A percentile compares a stretch with the other conserved stretches of the same genome.
Conservation (phyloP, 768 basidiomycete genomes). For the Tylopilus cervinicoccineus region DNA sequence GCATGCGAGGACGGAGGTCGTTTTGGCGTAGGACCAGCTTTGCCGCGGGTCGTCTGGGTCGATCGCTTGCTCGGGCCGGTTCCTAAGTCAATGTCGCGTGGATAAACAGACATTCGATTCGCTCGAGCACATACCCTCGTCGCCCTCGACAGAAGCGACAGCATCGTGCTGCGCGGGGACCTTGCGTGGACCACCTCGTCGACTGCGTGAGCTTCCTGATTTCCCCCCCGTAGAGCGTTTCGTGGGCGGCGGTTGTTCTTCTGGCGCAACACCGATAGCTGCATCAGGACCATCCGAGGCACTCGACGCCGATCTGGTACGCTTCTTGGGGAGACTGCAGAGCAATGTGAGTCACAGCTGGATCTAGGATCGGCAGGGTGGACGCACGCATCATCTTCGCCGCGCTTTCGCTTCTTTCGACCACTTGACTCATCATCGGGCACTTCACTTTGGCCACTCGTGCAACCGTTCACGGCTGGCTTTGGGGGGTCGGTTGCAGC, state of each 20-base stretch:
- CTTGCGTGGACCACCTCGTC: slow-evolving; percentile 31
- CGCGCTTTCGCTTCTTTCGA: slow-evolving; percentile 72
- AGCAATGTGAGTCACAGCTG: slow-evolving; percentile 8
- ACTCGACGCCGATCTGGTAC: slow-evolving; percentile 72
- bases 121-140: slow-evolving; percentile 52
- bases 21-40: slow-evolving; percentile 28
- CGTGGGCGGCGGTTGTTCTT: slow-evolving; percentile 39
- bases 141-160: slow-evolving; percentile 43
- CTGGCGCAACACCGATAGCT: slow-evolving; percentile 34
- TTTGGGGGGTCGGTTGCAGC: slow-evolving; percentile 42
- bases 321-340: slow-evolving; percentile 55
- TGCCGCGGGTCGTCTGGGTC: slow-evolving; percentile 40
- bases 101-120: slow-evolving; percentile 17
- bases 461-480: slow-evolving; percentile 33
- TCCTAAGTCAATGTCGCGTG: slow-evolving; percentile 38
- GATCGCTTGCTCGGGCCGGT: slow-evolving; percentile 33
- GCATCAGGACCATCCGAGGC: slow-evolving; percentile 54
- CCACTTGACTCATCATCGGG: slow-evolving; percentile 49
- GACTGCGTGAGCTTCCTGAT: slow-evolving; percentile 27
- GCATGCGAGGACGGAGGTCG: slow-evolving; percentile 29
- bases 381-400: slow-evolving; percentile 68
- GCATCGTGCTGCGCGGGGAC: slow-evolving; percentile 20
- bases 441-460: slow-evolving; percentile 37
- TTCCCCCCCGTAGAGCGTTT: slow-evolving; percentile 27
- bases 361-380: background rate